A percentile compares a stretch with the other conserved stretches of the same genome.
These are phyloP conservation scores for Prunus kanzakura DNA, from an alignment of 306 rosid species.

Conservation along the genomic window DNA sequence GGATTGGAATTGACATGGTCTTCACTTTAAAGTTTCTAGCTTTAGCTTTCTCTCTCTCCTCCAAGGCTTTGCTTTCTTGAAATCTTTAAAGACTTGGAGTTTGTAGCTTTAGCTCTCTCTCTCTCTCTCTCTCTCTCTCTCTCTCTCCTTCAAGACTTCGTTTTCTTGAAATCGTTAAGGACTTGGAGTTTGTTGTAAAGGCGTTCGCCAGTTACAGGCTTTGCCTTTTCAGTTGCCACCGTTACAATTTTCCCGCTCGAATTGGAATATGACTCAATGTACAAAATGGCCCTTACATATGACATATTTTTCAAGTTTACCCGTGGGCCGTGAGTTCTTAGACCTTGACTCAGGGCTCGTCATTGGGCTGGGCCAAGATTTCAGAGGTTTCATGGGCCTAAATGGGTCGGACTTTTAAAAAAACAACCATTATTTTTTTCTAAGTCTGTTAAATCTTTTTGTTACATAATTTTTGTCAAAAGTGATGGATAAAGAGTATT, in stretches of 20 bases:
- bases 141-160: conserved; percentile 12
- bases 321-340: neutral
- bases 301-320: neutral
- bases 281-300: neutral
- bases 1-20: conserved; percentile 52
- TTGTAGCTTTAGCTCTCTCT: neutral
- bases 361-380: too few relatives aligned
- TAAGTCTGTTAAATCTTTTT: too few relatives aligned
- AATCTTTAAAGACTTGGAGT: neutral
- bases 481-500: too few relatives aligned
- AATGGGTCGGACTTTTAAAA: too few relatives aligned
- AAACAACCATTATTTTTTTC: too few relatives aligned
- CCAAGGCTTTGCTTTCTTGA: conserved; percentile 22
- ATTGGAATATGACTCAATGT: neutral
- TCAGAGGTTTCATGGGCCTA: too few relatives aligned
- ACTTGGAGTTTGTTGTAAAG: conserved; percentile 3
- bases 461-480: too few relatives aligned
- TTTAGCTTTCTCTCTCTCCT: conserved; percentile 1
- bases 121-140: too few relatives aligned
- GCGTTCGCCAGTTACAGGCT: neutral
- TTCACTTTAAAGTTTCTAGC: conserved; percentile 3
- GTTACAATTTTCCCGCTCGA: neutral
- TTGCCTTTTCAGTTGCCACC: too few relatives aligned
- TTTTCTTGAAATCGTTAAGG: conserved; percentile 12
- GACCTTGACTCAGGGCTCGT: too few relatives aligned